Conservation (phyloP, 495 filamentous ascomycete genomes). For the Trichoderma erinaceum region DNA sequence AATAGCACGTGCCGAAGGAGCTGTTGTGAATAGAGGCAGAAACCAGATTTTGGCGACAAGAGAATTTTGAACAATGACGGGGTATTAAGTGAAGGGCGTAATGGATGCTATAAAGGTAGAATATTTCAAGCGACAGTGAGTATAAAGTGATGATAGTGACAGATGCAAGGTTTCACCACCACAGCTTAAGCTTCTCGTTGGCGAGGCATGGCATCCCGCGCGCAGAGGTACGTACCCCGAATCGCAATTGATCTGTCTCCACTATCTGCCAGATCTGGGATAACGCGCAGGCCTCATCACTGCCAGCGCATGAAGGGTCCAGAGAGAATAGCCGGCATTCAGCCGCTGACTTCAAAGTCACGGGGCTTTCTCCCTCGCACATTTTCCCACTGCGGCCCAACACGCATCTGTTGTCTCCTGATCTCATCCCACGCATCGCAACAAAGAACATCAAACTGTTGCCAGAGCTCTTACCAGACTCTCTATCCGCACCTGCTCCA, state of each 20-base stretch:
- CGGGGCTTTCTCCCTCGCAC: not conserved
- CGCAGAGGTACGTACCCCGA: not conserved
- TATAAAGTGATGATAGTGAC: not conserved
- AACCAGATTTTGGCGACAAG: too few relatives aligned
- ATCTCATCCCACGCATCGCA: not conserved
- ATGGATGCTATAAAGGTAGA: too few relatives aligned
- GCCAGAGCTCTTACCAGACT: not conserved
- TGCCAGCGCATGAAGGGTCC: not conserved
- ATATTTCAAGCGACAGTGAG: not conserved
- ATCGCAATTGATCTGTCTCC: not conserved
- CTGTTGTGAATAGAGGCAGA: not conserved
- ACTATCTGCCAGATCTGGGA: not conserved
- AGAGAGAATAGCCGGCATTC: not conserved
- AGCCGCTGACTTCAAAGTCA: not conserved
- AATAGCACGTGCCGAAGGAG: not conserved
- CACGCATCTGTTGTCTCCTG: not conserved
- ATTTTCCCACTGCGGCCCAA: slow-evolving; percentile 6
- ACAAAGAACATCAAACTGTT: not conserved
- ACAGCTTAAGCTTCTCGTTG: not conserved
- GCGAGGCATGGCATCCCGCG: not conserved
- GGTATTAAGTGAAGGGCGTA: too few relatives aligned
- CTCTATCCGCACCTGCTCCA: not conserved
- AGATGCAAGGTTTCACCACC: not conserved
- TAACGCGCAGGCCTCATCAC: too few relatives aligned
- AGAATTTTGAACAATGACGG: too few relatives aligned